Evolutionary conservation across 1,139 yeast genomes (phyloP), one percentile per base, ranked within the genome.

Genomic region (Candida glucosophila): DNA sequence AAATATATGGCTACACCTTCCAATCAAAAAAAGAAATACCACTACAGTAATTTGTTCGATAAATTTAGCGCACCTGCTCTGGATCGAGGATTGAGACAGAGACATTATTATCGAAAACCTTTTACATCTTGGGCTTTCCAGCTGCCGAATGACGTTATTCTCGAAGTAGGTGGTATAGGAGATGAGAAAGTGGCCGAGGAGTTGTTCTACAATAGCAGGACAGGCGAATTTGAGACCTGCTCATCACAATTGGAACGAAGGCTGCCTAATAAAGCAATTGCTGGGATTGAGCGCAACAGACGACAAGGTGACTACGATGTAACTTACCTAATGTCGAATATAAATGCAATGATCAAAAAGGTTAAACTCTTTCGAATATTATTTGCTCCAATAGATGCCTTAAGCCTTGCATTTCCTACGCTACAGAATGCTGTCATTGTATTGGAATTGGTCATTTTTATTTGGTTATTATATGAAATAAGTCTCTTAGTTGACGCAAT

Each of bases 321-420:
- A 49, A 4, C 30, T 34, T 13, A 31, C 39, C 4, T 51, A 5
- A 44, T 50, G 5, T 49, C 57, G 2, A 58, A 58, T 29, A 40
- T 63, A 24, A 56, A 55, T 32, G 25, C 41, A 12, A 38, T 60
- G 27, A 53, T 63, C 25, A 63, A 61, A 36, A 48, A 47, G 25
- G 49, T 63, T 19, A 52, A 51, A 33, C 29, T 61, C 22, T 56
- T 63, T 63, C 47, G 45, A 30, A 44, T 59, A 6, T 36, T 62
- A 5, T 62, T 60, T 43, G 55, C 67, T 6, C 68, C 69, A n/a
- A 59, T 63, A 23, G 71, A 63, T 33, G 50, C 55, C 6, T 47
- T 64, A 14, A 63, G 52, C 1, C 58, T 57, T 25, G 36, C 47
- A 15, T 59, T 63, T 26, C 71, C 71, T 1, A 39, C 42, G 22